Conservation (phyloP, 2,329 filamentous ascomycete species). For the Pseudocercospora musae region DNA sequence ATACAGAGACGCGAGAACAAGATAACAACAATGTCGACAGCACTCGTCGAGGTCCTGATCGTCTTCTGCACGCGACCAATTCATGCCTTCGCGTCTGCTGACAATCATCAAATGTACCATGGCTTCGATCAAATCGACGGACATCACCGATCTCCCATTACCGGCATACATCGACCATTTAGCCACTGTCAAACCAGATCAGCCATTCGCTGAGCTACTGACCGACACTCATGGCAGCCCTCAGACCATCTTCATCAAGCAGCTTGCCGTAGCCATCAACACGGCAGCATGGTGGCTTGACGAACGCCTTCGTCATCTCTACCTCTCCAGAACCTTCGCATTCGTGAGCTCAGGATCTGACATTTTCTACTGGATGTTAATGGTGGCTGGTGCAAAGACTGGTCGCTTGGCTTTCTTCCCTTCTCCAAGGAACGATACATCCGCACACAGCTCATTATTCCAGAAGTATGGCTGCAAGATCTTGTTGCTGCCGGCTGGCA, state of each 20-base stretch:
- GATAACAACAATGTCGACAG: neutral
- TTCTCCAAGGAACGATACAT: conserved; percentile 14
- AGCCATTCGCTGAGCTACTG: conserved; percentile 6
- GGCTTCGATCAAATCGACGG: neutral
- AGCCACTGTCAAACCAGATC: conserved; percentile 2
- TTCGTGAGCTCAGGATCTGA: conserved; percentile 12
- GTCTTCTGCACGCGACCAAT: neutral
- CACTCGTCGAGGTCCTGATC: neutral
- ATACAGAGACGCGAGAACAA: neutral
- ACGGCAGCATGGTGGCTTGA: conserved; percentile 19
- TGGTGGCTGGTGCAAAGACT: conserved; percentile 17
- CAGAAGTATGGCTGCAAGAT: conserved; percentile 15
- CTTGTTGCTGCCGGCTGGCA: conserved; percentile 8
- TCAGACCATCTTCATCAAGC: conserved; percentile 2
- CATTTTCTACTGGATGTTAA: conserved; percentile 13
- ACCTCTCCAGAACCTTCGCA: conserved; percentile 3
- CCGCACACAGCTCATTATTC: conserved; percentile 15
- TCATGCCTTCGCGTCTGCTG: conserved; percentile 5
- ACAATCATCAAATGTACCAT: conserved; percentile 7
- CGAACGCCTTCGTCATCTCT: conserved; percentile 12
- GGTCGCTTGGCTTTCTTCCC: conserved; percentile 18
- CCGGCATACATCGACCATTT: conserved; percentile 11
- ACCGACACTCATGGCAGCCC: neutral
- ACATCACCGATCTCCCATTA: conserved; percentile 6
- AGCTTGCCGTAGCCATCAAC: conserved; percentile 13